These are phyloP conservation scores for Lactifluus hygrophoroides DNA, from an alignment of 768 basidiomycete species.

Conservation along the genomic window DNA sequence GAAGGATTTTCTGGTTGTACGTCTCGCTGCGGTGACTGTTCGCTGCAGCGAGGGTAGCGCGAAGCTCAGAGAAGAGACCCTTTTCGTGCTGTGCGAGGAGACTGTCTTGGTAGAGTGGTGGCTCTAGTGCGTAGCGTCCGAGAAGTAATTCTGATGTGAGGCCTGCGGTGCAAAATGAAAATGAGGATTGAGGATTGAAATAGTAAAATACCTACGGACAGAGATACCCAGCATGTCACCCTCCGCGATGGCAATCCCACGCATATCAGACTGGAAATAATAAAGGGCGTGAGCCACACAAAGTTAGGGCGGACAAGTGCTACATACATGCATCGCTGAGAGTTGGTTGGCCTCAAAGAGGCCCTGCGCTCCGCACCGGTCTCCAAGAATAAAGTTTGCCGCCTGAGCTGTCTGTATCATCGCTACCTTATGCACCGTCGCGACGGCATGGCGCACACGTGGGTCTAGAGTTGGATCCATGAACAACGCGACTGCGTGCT, in stretches of 20 bases:
- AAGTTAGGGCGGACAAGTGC: constrained; percentile 7
- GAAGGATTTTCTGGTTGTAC: constrained; percentile 48
- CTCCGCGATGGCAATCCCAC: constrained; percentile 33
- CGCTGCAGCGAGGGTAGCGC: constrained; percentile 6
- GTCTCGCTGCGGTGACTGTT: constrained; percentile 37
- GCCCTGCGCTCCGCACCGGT: constrained; percentile 60
- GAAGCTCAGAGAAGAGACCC: constrained; percentile 28
- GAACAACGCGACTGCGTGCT: constrained; percentile 32
- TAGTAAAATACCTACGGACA: constrained; percentile 34
- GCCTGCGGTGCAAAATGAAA: constrained; percentile 27
- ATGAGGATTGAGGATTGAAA: not conserved
- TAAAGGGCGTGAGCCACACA: constrained; percentile 27
- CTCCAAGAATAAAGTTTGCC: constrained; percentile 44
- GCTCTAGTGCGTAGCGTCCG: constrained; percentile 43
- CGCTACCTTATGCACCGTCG: constrained; percentile 48
- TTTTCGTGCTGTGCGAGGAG: constrained; percentile 43
- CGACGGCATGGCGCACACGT: constrained; percentile 46
- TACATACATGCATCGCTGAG: constrained; percentile 42
- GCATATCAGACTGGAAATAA: constrained; percentile 18
- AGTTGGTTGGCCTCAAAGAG: constrained; percentile 58
- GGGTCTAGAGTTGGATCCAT: constrained; percentile 34
- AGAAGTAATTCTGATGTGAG: constrained; percentile 53
- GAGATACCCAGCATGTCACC: constrained; percentile 44
- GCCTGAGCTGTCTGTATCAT: constrained; percentile 27
- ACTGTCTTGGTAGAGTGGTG: constrained; percentile 35